Percentiles rank a stretch among this genome's conserved stretches.
These are phyloP conservation scores for Citrullus colocynthis DNA, from an alignment of 306 rosid species.

Conservation along the genomic window DNA sequence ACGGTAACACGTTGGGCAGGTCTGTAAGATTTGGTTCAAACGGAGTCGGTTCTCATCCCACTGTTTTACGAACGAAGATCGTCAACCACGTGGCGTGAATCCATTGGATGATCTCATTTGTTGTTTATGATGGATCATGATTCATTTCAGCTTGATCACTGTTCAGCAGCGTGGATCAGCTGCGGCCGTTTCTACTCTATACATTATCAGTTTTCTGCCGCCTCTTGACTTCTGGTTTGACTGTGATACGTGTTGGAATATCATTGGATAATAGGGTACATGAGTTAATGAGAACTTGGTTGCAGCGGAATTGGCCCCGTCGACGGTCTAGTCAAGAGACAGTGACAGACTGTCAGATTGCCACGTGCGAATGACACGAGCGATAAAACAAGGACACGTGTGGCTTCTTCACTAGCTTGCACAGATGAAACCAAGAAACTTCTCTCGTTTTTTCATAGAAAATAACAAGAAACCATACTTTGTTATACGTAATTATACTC, in stretches of 20 bases:
- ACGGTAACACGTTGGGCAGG: constrained; percentile 13
- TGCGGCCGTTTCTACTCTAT: background rate
- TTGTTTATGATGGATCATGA: constrained; percentile 11
- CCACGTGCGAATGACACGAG: constrained; percentile 27
- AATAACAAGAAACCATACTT: too few species aligned
- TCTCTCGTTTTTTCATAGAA: background rate
- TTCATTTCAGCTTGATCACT: background rate
- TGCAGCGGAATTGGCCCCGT: background rate
- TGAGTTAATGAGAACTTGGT: background rate
- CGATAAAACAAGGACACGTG: constrained; percentile 19
- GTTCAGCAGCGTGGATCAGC: background rate
- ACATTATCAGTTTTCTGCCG: background rate
- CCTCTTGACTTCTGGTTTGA: background rate
- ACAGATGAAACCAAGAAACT: too few species aligned
- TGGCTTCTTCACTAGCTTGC: background rate
- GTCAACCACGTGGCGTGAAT: constrained; percentile 8
- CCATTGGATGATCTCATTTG: constrained; percentile 1
- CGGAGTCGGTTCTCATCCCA: constrained; percentile 22
- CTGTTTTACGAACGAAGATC: constrained; percentile 3
- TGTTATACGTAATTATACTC: too few species aligned
- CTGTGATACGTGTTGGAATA: background rate
- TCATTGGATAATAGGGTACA: background rate
- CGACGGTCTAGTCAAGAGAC: constrained; percentile 8
- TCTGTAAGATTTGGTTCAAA: background rate
- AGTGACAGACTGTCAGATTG: constrained; percentile 25